Percentiles rank a stretch among this genome's conserved stretches.
These are phyloP conservation scores for Anacardium occidentale DNA, from an alignment of 345 rosid species.

Conservation along the genomic window DNA sequence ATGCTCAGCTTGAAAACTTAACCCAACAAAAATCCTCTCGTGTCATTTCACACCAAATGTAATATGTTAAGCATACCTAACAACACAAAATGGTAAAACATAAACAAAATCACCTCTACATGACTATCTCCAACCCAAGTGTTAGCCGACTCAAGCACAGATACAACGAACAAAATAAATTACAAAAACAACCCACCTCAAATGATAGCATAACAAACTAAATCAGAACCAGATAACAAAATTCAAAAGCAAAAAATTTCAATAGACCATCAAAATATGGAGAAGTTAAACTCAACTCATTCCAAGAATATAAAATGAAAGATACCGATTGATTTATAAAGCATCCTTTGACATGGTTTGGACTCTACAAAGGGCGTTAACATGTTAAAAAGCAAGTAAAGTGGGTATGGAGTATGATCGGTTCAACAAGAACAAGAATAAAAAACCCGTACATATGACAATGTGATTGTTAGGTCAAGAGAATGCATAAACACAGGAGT, in stretches of 20 bases:
- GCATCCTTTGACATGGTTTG: constrained; percentile 23
- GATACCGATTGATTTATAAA: constrained; percentile 11
- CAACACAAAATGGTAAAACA: constrained; percentile 22
- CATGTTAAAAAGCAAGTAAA: constrained; percentile 18
- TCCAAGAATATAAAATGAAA: neutral
- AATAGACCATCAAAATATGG: neutral
- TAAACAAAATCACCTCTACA: constrained; percentile 4
- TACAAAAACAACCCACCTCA: constrained; percentile 9
- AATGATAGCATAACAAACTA: neutral
- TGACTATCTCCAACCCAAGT: neutral
- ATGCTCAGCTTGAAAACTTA: constrained; percentile 22
- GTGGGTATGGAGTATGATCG: neutral
- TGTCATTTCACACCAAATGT: constrained; percentile 22
- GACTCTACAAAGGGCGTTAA: constrained; percentile 2
- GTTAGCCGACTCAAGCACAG: constrained; percentile 15
- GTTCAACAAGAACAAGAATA: constrained; percentile 25
- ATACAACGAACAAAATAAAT: constrained; percentile 7
- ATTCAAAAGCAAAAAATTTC: neutral
- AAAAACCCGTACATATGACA: constrained; percentile 16
- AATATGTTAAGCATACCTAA: constrained; percentile 21
- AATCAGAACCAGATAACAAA: neutral
- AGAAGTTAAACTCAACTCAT: neutral
- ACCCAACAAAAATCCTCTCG: neutral
- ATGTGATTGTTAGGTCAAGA: constrained; percentile 10
- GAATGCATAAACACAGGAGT: constrained; percentile 20